Evolutionary conservation across 2,329 filamentous ascomycete genomes (phyloP).

Genomic region (Chaetomiaceae sp.): DNA sequence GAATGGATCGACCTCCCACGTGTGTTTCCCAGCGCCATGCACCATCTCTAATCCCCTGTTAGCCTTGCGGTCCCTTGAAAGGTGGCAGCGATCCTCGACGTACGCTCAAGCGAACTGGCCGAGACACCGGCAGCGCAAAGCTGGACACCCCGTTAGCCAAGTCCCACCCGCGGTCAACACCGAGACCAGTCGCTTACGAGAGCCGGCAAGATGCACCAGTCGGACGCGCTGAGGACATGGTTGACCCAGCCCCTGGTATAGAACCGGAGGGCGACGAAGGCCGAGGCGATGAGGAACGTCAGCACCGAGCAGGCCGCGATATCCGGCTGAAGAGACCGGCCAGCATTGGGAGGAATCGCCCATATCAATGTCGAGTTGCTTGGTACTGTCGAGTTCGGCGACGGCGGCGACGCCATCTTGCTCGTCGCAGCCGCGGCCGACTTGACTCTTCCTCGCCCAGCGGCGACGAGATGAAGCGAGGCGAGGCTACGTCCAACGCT

Average conservation of each 20-base stretch:
- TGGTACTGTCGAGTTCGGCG: conserved; percentile 15
- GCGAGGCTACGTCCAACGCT: not conserved
- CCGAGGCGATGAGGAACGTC: conserved; percentile 29
- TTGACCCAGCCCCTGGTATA: conserved; percentile 35
- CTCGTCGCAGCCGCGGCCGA: no score
- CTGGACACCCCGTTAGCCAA: not conserved
- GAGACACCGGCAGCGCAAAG: conserved; percentile 26
- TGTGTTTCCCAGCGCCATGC: conserved; percentile 24
- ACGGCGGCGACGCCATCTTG: no score
- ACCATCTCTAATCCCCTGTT: conserved; percentile 17
- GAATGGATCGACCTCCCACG: conserved; percentile 21
- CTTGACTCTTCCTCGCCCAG: no score
- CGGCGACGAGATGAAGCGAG: no score
- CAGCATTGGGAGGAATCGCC: conserved; percentile 17
- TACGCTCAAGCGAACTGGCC: conserved; percentile 27
- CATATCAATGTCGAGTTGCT: conserved; percentile 15
- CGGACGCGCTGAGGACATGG: conserved; percentile 34
- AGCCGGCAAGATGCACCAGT: conserved; percentile 35
- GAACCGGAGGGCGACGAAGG: conserved; percentile 35
- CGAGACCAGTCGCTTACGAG: conserved; percentile 23
- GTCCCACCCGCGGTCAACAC: no score
- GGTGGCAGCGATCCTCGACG: not conserved
- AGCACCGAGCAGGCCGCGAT: conserved; percentile 27
- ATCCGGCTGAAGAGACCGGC: conserved; percentile 23
- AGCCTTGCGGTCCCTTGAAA: no score